phyloP scores from a whole-genome alignment of 805 yeast genomes.

The Yarrowia osloensis region DNA sequence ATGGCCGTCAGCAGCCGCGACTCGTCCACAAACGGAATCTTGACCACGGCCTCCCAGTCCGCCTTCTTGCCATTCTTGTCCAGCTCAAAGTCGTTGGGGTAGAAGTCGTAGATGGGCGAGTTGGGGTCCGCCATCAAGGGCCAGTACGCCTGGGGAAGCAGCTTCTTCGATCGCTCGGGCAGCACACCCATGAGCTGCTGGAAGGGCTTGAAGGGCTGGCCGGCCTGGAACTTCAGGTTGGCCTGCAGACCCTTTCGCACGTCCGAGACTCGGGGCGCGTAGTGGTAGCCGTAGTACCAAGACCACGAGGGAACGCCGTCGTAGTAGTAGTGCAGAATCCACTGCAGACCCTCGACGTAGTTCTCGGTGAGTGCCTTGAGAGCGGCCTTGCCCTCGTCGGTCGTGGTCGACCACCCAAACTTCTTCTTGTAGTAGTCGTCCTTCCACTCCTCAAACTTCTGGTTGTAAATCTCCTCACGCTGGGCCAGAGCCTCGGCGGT shows the following conservation, averaged over 20 bases:
- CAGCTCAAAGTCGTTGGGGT: slow-evolving; percentile 82
- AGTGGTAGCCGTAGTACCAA: slow-evolving; percentile 89
- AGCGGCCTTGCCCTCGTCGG: slow-evolving; percentile 57
- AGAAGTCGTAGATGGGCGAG: slow-evolving; percentile 87
- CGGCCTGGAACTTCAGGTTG: slow-evolving; percentile 57
- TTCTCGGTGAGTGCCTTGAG: slow-evolving; percentile 69
- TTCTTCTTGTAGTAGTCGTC: slow-evolving; percentile 82
- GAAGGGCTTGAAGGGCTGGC: slow-evolving; percentile 85
- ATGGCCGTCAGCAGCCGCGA: slow-evolving; percentile 70
- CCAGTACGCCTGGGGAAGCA: slow-evolving; percentile 78
- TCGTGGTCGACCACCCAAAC: slow-evolving; percentile 60
- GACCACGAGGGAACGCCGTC: slow-evolving; percentile 93
- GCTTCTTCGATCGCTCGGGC: slow-evolving; percentile 82
- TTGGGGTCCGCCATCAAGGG: slow-evolving; percentile 79
- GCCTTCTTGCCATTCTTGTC: slow-evolving; percentile 95
- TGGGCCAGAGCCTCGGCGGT: slow-evolving; percentile 40
- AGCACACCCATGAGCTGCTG: slow-evolving; percentile 97
- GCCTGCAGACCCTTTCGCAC: slow-evolving; percentile 62
- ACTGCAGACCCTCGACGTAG: slow-evolving; percentile 91
- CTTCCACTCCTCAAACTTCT: slow-evolving; percentile 80
- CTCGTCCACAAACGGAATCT: slow-evolving; percentile 88
- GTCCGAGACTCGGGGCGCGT: slow-evolving; percentile 93
- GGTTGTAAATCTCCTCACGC: slow-evolving; percentile 66
- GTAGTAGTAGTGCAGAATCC: slow-evolving; percentile 93
- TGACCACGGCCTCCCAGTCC: slow-evolving; percentile 96